A percentile compares a stretch with the other conserved stretches of the same genome.
Conservation (phyloP, 2,329 filamentous ascomycete genomes). For the Davidsoniella neocaledoniae region DNA sequence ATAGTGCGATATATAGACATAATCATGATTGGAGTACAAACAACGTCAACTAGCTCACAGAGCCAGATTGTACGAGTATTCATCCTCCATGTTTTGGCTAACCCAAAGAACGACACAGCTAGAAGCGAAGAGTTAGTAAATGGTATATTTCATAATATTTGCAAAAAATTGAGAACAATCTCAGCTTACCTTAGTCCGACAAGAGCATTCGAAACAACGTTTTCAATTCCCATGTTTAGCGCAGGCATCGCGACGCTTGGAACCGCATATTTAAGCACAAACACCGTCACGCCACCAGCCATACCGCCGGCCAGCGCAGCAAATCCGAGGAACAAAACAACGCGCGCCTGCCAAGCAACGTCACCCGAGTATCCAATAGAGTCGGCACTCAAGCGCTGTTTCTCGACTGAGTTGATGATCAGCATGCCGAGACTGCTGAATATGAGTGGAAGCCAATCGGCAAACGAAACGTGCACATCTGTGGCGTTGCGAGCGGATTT, state of each 20-base stretch:
- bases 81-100: conserved; percentile 57
- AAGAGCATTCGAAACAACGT: conserved; percentile 46
- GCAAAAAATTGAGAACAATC: neutral
- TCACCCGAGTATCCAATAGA: conserved; percentile 44
- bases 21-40: conserved; percentile 1
- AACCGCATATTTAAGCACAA: conserved; percentile 49
- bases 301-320: conserved; percentile 48
- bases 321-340: conserved; percentile 51
- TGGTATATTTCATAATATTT: neutral
- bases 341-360: conserved; percentile 52
- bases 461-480: conserved; percentile 43
- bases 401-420: conserved; percentile 55
- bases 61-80: conserved; percentile 51
- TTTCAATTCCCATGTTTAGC: conserved; percentile 47
- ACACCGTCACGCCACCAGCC: conserved; percentile 51
- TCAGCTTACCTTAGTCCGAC: conserved; percentile 40
- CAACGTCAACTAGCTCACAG: conserved; percentile 24
- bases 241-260: conserved; percentile 40
- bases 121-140: conserved; percentile 12
- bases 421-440: conserved; percentile 52
- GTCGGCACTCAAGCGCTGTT: conserved; percentile 46
- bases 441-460: conserved; percentile 54
- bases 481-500: conserved; percentile 43
- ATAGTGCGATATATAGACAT: neutral
- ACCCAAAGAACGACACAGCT: conserved; percentile 50